These are phyloP conservation scores for Pythium aristosporum DNA, from an alignment of 352 stramenopile species.

Conservation along the genomic window DNA sequence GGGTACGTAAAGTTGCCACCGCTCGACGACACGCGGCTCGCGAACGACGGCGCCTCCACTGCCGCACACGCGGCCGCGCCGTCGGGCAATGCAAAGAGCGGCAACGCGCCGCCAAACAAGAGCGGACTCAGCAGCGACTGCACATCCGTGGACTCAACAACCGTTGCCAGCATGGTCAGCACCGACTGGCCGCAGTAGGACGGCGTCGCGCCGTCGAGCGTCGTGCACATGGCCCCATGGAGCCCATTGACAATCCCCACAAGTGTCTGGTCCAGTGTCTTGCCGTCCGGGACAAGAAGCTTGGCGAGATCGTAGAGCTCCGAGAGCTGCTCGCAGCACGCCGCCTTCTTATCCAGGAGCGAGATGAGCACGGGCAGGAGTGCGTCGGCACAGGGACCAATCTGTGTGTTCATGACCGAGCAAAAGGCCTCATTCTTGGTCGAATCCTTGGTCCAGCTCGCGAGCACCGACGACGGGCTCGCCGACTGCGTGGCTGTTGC, in stretches of 20 bases:
- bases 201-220: slow-evolving; percentile 2
- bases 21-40: slow-evolving; percentile 34
- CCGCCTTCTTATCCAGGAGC: slow-evolving; percentile 43
- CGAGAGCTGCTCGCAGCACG: slow-evolving; percentile 48
- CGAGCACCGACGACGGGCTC: slow-evolving; percentile 28
- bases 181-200: slow-evolving; percentile 43
- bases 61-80: slow-evolving; percentile 36
- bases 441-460: slow-evolving; percentile 40
- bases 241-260: slow-evolving; percentile 51
- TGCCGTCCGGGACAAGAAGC: slow-evolving; percentile 43
- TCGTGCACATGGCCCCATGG: slow-evolving; percentile 54
- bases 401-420: slow-evolving; percentile 51
- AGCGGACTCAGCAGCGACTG: slow-evolving; percentile 44
- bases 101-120: slow-evolving; percentile 42
- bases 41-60: slow-evolving; percentile 37
- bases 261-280: slow-evolving; percentile 45
- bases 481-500: slow-evolving; percentile 20
- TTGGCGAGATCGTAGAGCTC: slow-evolving; percentile 48
- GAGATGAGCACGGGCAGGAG: slow-evolving; percentile 43
- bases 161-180: slow-evolving; percentile 37
- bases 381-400: slow-evolving; percentile 42
- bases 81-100: slow-evolving; percentile 48
- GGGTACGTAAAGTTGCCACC: slow-evolving; percentile 42
- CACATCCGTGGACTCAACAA: slow-evolving; percentile 26
- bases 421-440: slow-evolving; percentile 51